phyloP scores from a whole-genome alignment of 140 eudicot genomes.

The Anethum foeniculum region DNA sequence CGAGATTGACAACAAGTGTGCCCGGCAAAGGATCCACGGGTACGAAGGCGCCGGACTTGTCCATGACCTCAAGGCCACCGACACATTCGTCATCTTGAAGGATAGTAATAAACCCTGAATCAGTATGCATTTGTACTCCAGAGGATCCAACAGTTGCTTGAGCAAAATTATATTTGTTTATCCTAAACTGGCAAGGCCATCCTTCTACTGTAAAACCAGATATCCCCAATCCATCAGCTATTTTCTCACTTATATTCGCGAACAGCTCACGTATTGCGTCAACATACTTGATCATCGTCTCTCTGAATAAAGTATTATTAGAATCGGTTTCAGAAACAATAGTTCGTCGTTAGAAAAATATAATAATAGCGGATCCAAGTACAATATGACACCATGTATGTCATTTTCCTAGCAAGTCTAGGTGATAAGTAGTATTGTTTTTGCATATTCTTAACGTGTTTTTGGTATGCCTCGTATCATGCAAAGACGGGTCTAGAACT shows the following conservation, averaged over 20 bases:
- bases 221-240: constrained; percentile 33
- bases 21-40: constrained; percentile 47
- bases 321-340: too few species aligned
- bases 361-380: too few species aligned
- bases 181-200: constrained; percentile 48
- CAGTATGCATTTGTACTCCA: constrained; percentile 50
- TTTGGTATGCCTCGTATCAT: too few species aligned
- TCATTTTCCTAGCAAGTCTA: too few species aligned
- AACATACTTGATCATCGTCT: constrained; percentile 37
- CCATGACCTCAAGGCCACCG: constrained; percentile 46
- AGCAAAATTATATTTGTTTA: constrained; percentile 50
- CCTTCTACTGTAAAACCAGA: constrained; percentile 21
- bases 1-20: constrained; percentile 42
- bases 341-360: too few species aligned
- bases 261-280: constrained; percentile 30
- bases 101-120: constrained; percentile 45
- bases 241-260: constrained; percentile 19
- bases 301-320: constrained; percentile 19
- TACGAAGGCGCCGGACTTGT: constrained; percentile 22
- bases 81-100: constrained; percentile 48
- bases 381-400: too few species aligned
- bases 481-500: too few species aligned
- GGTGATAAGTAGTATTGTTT: too few species aligned
- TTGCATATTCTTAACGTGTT: too few species aligned
- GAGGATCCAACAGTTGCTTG: constrained; percentile 36